Base-by-base conservation (phyloP, 1,284 basidiomycete genomes). In the Leccinum angustisporum region DNA sequence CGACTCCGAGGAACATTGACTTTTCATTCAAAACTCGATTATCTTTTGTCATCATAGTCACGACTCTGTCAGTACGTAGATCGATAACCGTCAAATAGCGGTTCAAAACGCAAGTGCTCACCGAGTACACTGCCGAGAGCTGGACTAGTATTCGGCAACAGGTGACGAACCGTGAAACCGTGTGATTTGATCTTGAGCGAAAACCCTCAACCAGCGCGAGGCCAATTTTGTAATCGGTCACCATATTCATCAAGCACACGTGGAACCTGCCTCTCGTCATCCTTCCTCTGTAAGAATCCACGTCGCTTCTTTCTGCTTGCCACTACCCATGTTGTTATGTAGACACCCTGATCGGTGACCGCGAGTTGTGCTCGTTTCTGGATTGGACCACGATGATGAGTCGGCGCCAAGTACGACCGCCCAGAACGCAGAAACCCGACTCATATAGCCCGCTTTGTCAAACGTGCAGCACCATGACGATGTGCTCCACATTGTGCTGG, bases 371-470 rank as follows among this genome's bases (percentile, higher is more conserved):
- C 4, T 78, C 79, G 27, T 81, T 79, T 64, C 83, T 86, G 61
- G 87, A 73, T 64, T 77, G 77, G 40, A 65, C 78, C 75, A 34
- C 82, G 30, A 48, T 71, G 65, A 9, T 72, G 64, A 9, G 61
- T 46, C 3, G 62, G 21, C 54, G 56, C 16, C 34, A 31, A 48
- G 16, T 8, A n/a, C 3, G 27, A 10, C 51, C 13, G 6, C 54
- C 62, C 46, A 21, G 52, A 46, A 40, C 31, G 6, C 56, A 51
- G 64, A 79, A 78, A 76, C 82, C 84, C 38, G 87, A 66, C 16
- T 85, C 66, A 65, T 84, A 87, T 53, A 71, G 71, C 65, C 85
- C 81, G 31, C 74, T 61, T 11, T 68, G 61, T 64, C 84, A 84
- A 30, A 77, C 63, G 46, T 59, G 56, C 13, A 73, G 46, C 7